Base-by-base conservation (phyloP, 2,329 filamentous ascomycete species). In the Ophiostoma himal-ulmi region DNA sequence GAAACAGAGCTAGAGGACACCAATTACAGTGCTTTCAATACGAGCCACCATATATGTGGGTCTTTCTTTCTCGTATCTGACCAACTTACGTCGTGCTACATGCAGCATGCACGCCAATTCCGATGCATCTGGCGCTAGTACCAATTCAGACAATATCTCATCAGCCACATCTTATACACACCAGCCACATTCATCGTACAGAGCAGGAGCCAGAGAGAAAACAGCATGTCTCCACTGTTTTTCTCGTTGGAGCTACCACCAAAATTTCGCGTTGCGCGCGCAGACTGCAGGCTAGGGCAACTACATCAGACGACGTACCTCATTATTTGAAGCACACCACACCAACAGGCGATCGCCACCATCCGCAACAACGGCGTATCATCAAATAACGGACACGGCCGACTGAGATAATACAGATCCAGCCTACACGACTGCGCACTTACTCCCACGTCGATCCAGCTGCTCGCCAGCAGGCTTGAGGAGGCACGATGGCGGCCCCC, bases 401-500 rank as follows among this genome's bases (percentile, higher is more conserved):
- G 11, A 62, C 26, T 20, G 14, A 3, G 26, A 17, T 7, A 17
- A 3, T 8, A 34, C 26, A 17, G 2, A 34, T 14, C 20, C 22
- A 7, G 17, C 26, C 6, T 4, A 14, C 26, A 36, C 26, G 6
- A 17, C 57, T 34, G 26, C 57, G 17, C 57, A 14, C 13, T 26
- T 34, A 30, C 11, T 34, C 14, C 26, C 52, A 57, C 13, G 13
- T 14, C 26, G 17, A 26, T 17, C 14, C 11, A 22, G 57, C 57
- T 62, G 57, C 57, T 62, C 26, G 57, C 57, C 26, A 22, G 57
- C 57, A 54, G 57, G 26, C 57, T 62, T 13, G 57, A 62, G 68
- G 57, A 66, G 66, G 69, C 80, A 83, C 79, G 77, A 90, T 89
- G 88, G 87, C 86, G 76, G 79, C 83, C 74, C 80, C 84, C 75